These are phyloP conservation scores for Gentiana macrophylla DNA, from an alignment of 257 asterid genomes.

Conservation along the genomic window DNA sequence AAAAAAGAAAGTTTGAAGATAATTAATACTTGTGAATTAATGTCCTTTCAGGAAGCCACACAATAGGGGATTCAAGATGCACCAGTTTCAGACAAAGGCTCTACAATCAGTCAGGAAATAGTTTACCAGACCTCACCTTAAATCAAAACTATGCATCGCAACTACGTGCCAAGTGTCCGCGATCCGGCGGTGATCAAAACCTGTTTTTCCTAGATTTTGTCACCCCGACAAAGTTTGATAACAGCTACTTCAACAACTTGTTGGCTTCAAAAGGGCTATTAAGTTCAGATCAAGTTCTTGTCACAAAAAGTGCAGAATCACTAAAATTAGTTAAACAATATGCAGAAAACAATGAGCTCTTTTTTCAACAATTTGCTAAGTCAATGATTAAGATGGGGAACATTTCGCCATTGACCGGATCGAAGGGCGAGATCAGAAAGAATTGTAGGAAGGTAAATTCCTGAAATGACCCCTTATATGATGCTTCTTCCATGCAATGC, in stretches of 20 bases:
- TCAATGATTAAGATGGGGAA: slow-evolving; percentile 62
- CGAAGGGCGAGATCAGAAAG: slow-evolving; percentile 59
- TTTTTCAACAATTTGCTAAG: too few relatives aligned
- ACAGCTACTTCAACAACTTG: slow-evolving; percentile 54
- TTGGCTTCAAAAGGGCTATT: slow-evolving; percentile 20
- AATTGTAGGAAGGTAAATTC: slow-evolving; percentile 63
- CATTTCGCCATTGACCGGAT: slow-evolving; percentile 73
- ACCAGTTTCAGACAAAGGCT: slow-evolving; percentile 81
- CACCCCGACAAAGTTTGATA: slow-evolving; percentile 47
- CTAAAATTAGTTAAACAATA: slow-evolving; percentile 52
- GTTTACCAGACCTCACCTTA: slow-evolving; percentile 41
- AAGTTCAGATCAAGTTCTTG: slow-evolving; percentile 71
- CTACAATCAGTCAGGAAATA: slow-evolving; percentile 66
- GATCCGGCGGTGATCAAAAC: slow-evolving; percentile 79
- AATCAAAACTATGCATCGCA: slow-evolving; percentile 48
- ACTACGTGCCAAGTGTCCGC: slow-evolving; percentile 59
- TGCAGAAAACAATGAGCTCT: too few relatives aligned
- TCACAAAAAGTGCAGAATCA: slow-evolving; percentile 49
- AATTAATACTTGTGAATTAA: too few relatives aligned
- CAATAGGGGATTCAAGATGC: slow-evolving; percentile 75
- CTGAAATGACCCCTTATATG: not conserved
- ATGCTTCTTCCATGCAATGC: too few relatives aligned
- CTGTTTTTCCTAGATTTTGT: slow-evolving; percentile 25
- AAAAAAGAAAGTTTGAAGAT: too few relatives aligned
- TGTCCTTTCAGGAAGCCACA: slow-evolving; percentile 64